Base-by-base conservation (phyloP, 306 rosid genomes). In the Trifolium dubium region DNA sequence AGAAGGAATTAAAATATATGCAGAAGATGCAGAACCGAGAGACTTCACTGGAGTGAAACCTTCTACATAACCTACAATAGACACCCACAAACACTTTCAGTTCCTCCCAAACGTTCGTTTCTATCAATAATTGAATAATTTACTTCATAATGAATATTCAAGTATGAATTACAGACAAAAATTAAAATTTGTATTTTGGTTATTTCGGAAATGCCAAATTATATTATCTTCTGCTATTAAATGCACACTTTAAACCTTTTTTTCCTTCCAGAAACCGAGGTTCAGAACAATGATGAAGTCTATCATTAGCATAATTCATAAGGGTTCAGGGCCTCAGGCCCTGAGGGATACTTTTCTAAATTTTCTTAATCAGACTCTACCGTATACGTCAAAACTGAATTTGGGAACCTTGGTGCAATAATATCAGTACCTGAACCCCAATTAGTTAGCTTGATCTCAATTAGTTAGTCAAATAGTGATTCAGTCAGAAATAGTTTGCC, bases 11-110 rank as follows among this genome's bases (percentile, higher is more conserved):
- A 94, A 73, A 72, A 94, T 64, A 83, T 84, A 92, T 4, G 97
- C 89, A 64, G 96, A 88, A 73, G 97, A 84, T 5, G 90, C 62
- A 62, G 97, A 84, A 75, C 98, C 98, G 68, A 93, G 96, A 66
- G 98, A 93, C 85, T 91, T 93, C 67, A 93, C 97, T n/a, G 98
- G 97, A 18, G 97, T 86, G 80, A 89, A 91, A 67, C 97, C 98
- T 89, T 93, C 98, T 6, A 89, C 73, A 84, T 88, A 91, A 66
- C 88, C 82, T 44, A 81, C 77, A 10, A 79, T 32, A 77, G 81
- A 85, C 49, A 79, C 19, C 83, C 80, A 78, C 80, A 72, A 40
- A 75, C 75, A 23, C 80, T 80, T 74, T 89, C 88, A 86, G 88
- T 76, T 67, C 85, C 88, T 54, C 88, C 88, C 44, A 67, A 5